Conservation (phyloP, 2,329 filamentous ascomycete genomes). For the Claviceps fusiformis region DNA sequence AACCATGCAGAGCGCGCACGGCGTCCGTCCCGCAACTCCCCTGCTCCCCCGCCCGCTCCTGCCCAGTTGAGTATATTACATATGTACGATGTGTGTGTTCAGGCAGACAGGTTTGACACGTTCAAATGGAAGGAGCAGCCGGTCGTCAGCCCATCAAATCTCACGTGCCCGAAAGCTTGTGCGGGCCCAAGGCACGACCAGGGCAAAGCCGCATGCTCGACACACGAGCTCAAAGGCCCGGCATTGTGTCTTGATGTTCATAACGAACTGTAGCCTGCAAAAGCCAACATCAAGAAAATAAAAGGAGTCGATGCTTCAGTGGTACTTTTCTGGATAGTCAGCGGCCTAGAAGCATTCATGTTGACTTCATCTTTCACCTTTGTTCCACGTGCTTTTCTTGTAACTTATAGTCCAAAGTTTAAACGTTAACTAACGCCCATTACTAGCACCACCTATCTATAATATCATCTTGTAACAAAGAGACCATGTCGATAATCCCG, state of each 20-base stretch:
- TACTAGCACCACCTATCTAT: not conserved
- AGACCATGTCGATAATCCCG: not conserved
- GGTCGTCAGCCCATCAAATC: not conserved
- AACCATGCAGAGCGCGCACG: not conserved
- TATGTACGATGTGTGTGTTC: too few species aligned
- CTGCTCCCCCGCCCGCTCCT: too few species aligned
- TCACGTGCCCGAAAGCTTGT: constrained; percentile 2
- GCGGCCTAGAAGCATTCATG: not conserved
- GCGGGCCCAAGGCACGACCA: not conserved
- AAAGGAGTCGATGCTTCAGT: not conserved
- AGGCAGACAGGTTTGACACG: too few species aligned
- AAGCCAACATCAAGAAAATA: not conserved
- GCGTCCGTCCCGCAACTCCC: not conserved
- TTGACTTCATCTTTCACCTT: not conserved
- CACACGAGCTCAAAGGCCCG: not conserved
- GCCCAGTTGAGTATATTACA: too few species aligned
- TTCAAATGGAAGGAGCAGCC: not conserved
- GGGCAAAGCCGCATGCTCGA: not conserved
- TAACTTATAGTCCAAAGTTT: not conserved
- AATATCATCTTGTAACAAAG: not conserved
- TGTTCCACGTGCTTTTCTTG: not conserved
- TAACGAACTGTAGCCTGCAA: not conserved
- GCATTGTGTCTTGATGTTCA: not conserved
- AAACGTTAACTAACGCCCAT: not conserved
- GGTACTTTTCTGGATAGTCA: not conserved